These are phyloP conservation scores for Fusarium udum DNA, from an alignment of 2,329 filamentous ascomycete genomes.

Conservation along the genomic window DNA sequence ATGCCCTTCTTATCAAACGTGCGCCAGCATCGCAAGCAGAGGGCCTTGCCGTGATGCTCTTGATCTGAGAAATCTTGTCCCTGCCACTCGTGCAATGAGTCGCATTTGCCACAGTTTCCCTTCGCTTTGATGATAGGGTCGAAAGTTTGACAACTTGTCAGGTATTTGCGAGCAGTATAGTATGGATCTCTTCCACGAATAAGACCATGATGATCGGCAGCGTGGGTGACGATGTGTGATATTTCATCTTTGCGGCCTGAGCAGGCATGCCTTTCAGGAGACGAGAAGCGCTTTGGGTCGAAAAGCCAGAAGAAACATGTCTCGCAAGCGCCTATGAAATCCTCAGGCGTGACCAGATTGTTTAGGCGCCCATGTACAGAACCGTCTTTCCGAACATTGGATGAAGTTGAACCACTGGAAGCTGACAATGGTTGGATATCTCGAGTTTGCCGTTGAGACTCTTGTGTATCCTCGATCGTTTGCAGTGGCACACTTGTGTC, in stretches of 20 bases:
- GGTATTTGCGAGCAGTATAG: slow-evolving; percentile 22
- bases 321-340: slow-evolving; percentile 11
- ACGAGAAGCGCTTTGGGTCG: slow-evolving; percentile 5
- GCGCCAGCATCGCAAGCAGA: slow-evolving; percentile 37
- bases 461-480: not conserved
- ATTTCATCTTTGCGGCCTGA: slow-evolving; percentile 28
- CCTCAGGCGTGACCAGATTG: not conserved
- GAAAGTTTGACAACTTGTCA: slow-evolving; percentile 22
- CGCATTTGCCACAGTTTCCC: slow-evolving; percentile 24
- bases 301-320: slow-evolving; percentile 30
- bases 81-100: slow-evolving; percentile 22
- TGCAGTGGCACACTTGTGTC: not conserved
- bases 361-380: not conserved
- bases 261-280: slow-evolving; percentile 23
- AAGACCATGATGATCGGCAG: slow-evolving; percentile 35
- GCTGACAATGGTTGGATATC: not conserved
- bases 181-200: slow-evolving; percentile 29
- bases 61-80: slow-evolving; percentile 9
- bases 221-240: slow-evolving; percentile 37
- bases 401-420: not conserved
- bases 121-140: slow-evolving; percentile 24
- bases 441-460: not conserved
- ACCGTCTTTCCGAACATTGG: not conserved
- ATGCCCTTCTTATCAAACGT: slow-evolving; percentile 28
- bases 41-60: slow-evolving; percentile 17